phyloP scores from a whole-genome alignment of 768 basidiomycete species.

The Neoboletus subvelutipes region DNA sequence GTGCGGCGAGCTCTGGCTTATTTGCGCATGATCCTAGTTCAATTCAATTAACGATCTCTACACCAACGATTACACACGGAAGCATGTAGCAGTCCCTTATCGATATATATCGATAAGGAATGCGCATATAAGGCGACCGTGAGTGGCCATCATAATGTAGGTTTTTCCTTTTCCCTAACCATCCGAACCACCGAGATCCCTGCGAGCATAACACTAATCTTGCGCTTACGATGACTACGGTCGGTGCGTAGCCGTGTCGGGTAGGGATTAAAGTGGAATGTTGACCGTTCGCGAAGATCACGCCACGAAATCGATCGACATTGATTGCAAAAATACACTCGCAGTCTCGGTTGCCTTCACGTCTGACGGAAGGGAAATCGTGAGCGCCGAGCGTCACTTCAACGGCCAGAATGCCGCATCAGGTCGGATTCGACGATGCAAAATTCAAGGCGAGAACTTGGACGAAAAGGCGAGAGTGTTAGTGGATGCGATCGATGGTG shows the following conservation, averaged over 20 bases:
- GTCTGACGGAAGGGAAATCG: slow-evolving; percentile 1
- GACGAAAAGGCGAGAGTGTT: not conserved
- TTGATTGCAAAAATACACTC: slow-evolving; percentile 1
- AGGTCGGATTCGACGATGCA: slow-evolving; percentile 4
- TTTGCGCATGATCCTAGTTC: no score
- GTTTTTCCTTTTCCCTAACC: not conserved
- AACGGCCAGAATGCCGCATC: not conserved
- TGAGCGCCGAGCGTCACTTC: slow-evolving; percentile 1
- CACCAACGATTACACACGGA: not conserved
- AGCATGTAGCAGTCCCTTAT: not conserved
- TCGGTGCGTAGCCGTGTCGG: not conserved
- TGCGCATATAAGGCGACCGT: not conserved
- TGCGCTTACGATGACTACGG: not conserved
- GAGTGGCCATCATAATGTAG: not conserved
- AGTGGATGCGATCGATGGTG: not conserved
- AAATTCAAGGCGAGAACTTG: not conserved
- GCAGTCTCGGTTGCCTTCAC: slow-evolving; percentile 10
- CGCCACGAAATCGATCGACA: not conserved
- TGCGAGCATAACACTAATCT: not conserved
- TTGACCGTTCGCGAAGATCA: not conserved
- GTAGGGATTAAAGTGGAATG: not conserved
- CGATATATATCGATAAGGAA: not conserved
- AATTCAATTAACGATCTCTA: not conserved
- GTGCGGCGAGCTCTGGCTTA: no score
- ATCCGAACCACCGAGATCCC: not conserved